Evolutionary conservation across 2,329 filamentous ascomycete species (phyloP).

Genomic region (Lachnum nothofagi): DNA sequence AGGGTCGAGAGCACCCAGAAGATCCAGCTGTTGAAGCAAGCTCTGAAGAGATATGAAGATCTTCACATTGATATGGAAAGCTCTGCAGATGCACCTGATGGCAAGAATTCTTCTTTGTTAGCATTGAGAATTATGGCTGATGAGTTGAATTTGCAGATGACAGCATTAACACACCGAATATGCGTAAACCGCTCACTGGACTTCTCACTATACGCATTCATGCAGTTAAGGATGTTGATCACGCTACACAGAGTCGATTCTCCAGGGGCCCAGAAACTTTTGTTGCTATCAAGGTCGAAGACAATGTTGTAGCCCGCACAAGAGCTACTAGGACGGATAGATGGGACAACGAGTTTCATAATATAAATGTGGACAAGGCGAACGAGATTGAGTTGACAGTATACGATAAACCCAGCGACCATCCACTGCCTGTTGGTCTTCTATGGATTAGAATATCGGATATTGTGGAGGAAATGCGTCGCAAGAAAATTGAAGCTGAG

Average conservation of each 20-base stretch:
- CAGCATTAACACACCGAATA: conserved; percentile 89
- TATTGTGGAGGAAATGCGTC: conserved; percentile 93
- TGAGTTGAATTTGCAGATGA: conserved; percentile 59
- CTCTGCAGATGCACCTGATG: conserved; percentile 69
- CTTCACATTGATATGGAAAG: conserved; percentile 88
- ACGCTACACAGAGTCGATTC: conserved; percentile 77
- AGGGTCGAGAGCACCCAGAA: conserved; percentile 96
- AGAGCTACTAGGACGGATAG: conserved; percentile 78
- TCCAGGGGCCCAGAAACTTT: conserved; percentile 90
- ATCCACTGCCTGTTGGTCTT: conserved; percentile 87
- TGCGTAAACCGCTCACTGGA: conserved; percentile 92
- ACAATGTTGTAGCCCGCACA: conserved; percentile 83
- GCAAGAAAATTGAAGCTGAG: conserved; percentile 94
- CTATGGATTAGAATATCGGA: conserved; percentile 96
- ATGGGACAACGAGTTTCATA: conserved; percentile 89
- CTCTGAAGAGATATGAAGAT: conserved; percentile 93
- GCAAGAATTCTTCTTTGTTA: conserved; percentile 44
- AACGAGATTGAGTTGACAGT: conserved; percentile 98
- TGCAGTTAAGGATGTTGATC: conserved; percentile 89
- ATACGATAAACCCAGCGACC: conserved; percentile 89
- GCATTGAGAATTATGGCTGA: conserved; percentile 9
- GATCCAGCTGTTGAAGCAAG: conserved; percentile 91
- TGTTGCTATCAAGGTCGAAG: conserved; percentile 94
- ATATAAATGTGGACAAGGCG: conserved; percentile 92
- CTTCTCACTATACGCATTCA: conserved; percentile 81